phyloP scores from a whole-genome alignment of 495 filamentous ascomycete species.

The Penicillium lividum region DNA sequence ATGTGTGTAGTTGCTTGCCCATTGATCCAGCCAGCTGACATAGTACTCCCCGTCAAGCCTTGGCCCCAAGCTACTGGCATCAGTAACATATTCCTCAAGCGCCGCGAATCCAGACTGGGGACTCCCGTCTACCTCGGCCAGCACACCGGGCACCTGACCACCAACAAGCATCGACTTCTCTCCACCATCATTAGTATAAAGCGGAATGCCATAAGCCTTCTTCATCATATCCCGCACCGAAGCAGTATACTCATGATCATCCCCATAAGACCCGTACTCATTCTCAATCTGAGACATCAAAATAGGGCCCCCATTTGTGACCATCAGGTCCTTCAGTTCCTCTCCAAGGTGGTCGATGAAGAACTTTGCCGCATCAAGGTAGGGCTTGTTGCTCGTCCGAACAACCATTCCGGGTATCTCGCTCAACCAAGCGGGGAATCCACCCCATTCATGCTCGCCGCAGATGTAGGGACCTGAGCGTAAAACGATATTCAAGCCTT shows the following conservation, averaged over 20 bases:
- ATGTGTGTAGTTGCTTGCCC: conserved; percentile 36
- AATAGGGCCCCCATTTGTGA: conserved; percentile 44
- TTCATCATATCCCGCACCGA: conserved; percentile 38
- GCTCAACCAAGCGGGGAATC: conserved; percentile 47
- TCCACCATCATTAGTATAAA: conserved; percentile 52
- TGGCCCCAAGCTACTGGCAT: conserved; percentile 40
- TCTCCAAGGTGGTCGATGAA: conserved; percentile 39
- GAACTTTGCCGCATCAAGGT: conserved; percentile 34
- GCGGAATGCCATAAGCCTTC: conserved; percentile 36
- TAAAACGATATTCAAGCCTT: conserved; percentile 42
- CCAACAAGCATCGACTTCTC: conserved; percentile 39
- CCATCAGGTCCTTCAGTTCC: conserved; percentile 33
- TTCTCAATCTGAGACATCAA: conserved; percentile 53
- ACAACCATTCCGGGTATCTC: conserved; percentile 40
- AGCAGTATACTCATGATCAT: conserved; percentile 39
- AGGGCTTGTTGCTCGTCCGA: conserved; percentile 36
- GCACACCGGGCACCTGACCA: conserved; percentile 40
- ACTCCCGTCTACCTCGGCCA: conserved; percentile 48
- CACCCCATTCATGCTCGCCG: conserved; percentile 52
- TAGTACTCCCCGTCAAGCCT: conserved; percentile 51
- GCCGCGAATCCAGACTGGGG: conserved; percentile 41
- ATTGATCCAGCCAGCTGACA: conserved; percentile 37
- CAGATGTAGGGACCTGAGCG: conserved; percentile 50
- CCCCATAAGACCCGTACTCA: conserved; percentile 50
- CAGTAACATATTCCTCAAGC: conserved; percentile 40